Conservation (phyloP, 441 rosid species). For the Cnidoscolus chayamansa region DNA sequence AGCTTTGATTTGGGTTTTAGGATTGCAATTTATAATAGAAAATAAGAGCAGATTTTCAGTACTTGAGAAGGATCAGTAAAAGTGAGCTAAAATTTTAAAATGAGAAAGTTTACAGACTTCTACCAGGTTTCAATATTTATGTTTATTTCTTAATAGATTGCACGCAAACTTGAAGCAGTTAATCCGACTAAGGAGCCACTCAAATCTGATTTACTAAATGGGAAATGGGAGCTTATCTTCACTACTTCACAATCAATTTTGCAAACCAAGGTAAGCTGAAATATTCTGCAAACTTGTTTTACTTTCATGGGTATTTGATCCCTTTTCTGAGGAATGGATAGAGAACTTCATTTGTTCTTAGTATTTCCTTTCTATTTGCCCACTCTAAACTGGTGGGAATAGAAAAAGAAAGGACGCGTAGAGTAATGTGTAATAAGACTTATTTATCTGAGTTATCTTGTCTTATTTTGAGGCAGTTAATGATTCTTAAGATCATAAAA, state of each 20-base stretch:
- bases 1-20: not conserved
- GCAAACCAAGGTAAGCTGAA: constrained; percentile 56
- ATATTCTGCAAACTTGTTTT: not conserved
- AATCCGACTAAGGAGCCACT: constrained; percentile 76
- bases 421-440: not conserved
- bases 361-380: not conserved
- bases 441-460: not conserved
- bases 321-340: not conserved
- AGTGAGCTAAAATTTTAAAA: too few species aligned
- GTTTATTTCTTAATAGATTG: constrained; percentile 41
- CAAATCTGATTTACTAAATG: constrained; percentile 65
- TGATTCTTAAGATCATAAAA: constrained; percentile 51
- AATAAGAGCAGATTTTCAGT: not conserved
- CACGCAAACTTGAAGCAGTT: constrained; percentile 71
- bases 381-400: not conserved
- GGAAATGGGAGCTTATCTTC: constrained; percentile 93
- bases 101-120: constrained; percentile 1
- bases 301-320: not conserved
- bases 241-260: constrained; percentile 83
- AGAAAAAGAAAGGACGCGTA: not conserved
- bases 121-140: not conserved
- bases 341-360: not conserved
- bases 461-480: not conserved
- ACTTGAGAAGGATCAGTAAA: too few species aligned
- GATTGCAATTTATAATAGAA: not conserved